Conservation (phyloP, 2,329 filamentous ascomycete species). For the Alternaria brassicae region DNA sequence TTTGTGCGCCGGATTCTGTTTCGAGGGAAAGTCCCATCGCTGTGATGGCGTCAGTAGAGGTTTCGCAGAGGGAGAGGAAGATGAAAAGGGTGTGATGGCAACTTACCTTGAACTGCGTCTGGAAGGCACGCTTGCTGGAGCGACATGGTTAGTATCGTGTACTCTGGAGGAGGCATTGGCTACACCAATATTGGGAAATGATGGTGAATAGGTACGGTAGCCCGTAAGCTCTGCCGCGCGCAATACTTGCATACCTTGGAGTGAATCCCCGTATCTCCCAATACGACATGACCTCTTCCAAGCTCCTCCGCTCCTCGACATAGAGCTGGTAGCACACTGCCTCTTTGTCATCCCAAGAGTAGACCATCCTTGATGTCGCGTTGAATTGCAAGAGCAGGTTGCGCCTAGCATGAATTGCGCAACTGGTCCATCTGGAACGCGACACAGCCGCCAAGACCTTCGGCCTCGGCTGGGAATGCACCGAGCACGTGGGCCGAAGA, state of each 20-base stretch:
- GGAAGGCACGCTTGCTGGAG: constrained; percentile 74
- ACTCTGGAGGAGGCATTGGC: background rate
- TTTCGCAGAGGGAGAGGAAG: background rate
- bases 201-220: constrained; percentile 30
- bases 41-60: constrained; percentile 24
- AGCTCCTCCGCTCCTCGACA: constrained; percentile 74
- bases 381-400: background rate
- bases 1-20: constrained; percentile 75
- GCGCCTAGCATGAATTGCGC: constrained; percentile 19
- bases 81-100: background rate
- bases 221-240: constrained; percentile 27
- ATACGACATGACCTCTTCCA: constrained; percentile 77
- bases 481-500: constrained; percentile 21
- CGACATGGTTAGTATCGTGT: constrained; percentile 17
- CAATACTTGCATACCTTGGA: constrained; percentile 65
- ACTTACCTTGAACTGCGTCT: constrained; percentile 70
- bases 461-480: constrained; percentile 25
- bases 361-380: constrained; percentile 44
- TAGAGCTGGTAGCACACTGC: constrained; percentile 74
- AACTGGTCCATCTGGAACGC: constrained; percentile 15
- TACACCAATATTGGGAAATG: background rate
- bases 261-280: constrained; percentile 69
- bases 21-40: constrained; percentile 79
- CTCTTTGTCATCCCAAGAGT: constrained; percentile 72
- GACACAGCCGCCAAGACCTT: constrained; percentile 18